Conservation (phyloP, 768 basidiomycete species). For the Rhizopogon salebrosus region DNA sequence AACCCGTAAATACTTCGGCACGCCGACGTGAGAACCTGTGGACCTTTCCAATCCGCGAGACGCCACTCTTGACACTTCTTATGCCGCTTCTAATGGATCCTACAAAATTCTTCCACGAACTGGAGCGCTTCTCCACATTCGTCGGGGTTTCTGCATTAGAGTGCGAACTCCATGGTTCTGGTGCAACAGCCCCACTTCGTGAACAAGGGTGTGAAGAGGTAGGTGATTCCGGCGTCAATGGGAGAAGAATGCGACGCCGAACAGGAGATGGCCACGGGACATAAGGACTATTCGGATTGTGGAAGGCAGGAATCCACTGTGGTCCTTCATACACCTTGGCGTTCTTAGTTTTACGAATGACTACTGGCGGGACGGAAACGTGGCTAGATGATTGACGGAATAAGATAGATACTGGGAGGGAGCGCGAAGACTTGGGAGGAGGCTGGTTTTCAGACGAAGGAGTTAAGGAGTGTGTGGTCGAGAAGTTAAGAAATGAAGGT, state of each 20-base stretch:
- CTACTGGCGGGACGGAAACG: conserved; percentile 7
- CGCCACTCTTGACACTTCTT: conserved; percentile 16
- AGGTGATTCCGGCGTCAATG: conserved; percentile 30
- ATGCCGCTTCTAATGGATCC: conserved; percentile 17
- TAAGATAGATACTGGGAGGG: conserved; percentile 15
- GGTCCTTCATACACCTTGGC: conserved; percentile 23
- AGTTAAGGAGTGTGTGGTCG: conserved; percentile 14
- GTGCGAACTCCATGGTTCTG: conserved; percentile 33
- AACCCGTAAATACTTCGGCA: not conserved
- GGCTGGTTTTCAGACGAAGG: conserved; percentile 7
- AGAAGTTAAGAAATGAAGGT: conserved; percentile 32
- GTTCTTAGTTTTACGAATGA: conserved; percentile 12
- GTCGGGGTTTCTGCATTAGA: conserved; percentile 12
- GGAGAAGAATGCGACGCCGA: conserved; percentile 39
- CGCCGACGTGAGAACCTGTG: conserved; percentile 3
- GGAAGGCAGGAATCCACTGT: conserved; percentile 33
- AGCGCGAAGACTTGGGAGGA: conserved; percentile 1
- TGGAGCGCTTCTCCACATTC: conserved; percentile 14
- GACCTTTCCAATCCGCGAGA: conserved; percentile 13
- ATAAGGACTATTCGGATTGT: conserved; percentile 52
- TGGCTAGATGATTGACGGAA: conserved; percentile 13
- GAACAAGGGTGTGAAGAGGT: conserved; percentile 30
- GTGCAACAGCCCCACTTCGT: conserved; percentile 36
- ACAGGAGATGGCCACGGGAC: conserved; percentile 41
- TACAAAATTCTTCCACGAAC: conserved; percentile 30